Percentiles rank a stretch among this genome's conserved stretches.
phyloP scores from a whole-genome alignment of 331 rosid species.

The Dryas integrifolia region DNA sequence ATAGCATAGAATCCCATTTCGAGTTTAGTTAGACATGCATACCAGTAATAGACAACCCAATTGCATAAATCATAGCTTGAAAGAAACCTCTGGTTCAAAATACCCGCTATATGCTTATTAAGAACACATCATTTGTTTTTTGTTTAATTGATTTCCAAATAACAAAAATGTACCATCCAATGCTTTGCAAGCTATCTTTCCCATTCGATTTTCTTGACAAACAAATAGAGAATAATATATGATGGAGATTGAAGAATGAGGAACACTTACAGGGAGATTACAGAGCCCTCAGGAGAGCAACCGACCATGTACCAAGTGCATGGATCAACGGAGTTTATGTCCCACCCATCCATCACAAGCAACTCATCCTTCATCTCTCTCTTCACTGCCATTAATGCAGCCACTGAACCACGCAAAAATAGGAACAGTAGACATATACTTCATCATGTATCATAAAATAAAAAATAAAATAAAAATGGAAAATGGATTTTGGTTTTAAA shows the following conservation, averaged over 20 bases:
- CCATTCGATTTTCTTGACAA: background rate
- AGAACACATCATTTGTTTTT: background rate
- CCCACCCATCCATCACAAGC: conserved; percentile 76
- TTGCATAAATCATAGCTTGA: background rate
- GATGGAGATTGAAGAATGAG: background rate
- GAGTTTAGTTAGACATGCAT: conserved; percentile 21
- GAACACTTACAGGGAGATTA: conserved; percentile 69
- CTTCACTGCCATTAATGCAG: conserved; percentile 95
- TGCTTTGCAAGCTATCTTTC: background rate
- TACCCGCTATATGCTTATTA: background rate
- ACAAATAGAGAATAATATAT: conserved; percentile 11
- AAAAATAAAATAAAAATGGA: background rate
- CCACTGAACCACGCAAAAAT: conserved; percentile 50
- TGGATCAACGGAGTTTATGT: conserved; percentile 93
- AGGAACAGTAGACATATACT: background rate
- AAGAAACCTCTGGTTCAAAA: background rate
- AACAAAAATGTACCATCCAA: background rate
- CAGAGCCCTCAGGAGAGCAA: conserved; percentile 79
- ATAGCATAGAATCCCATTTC: conserved; percentile 9
- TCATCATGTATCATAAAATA: background rate
- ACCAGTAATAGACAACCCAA: background rate
- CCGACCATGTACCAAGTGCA: conserved; percentile 94
- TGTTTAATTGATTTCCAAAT: background rate
- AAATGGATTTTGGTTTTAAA: background rate
- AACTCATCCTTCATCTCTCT: conserved; percentile 61